Conservation (phyloP, 1,139 yeast species). For the Pichia sp. region DNA sequence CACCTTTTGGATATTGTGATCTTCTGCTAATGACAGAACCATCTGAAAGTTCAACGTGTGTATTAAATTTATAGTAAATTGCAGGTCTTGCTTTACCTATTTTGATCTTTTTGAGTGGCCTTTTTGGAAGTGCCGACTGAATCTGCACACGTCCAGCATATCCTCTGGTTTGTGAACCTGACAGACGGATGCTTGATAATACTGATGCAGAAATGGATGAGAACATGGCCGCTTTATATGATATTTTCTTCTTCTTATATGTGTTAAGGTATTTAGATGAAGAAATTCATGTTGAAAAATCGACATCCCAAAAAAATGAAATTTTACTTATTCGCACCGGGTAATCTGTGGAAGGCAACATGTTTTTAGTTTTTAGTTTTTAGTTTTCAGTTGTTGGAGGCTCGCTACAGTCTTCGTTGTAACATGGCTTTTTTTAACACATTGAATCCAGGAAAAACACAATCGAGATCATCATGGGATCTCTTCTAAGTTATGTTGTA, state of each 20-base stretch:
- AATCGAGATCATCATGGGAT: constrained; percentile 12
- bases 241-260: neutral
- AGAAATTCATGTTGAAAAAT: neutral
- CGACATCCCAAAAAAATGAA: neutral
- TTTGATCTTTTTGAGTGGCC: constrained; percentile 50
- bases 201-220: neutral
- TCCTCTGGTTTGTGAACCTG: constrained; percentile 10
- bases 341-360: neutral
- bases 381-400: neutral
- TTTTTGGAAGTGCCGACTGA: constrained; percentile 41
- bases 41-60: constrained; percentile 80
- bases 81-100: constrained; percentile 89
- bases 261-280: neutral
- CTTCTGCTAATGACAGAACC: constrained; percentile 83
- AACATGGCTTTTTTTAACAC: neutral
- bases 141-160: constrained; percentile 31
- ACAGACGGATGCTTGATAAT: neutral
- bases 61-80: constrained; percentile 82
- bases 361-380: neutral
- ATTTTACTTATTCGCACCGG: neutral
- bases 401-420: neutral
- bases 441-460: neutral
- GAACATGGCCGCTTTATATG: constrained; percentile 3
- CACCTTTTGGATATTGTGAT: constrained; percentile 84
- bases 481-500: constrained; percentile 14